Evolutionary conservation across 257 asterid species (phyloP), one percentile per base, ranked within the genome.

Genomic region (Buddleja alternifolia): DNA sequence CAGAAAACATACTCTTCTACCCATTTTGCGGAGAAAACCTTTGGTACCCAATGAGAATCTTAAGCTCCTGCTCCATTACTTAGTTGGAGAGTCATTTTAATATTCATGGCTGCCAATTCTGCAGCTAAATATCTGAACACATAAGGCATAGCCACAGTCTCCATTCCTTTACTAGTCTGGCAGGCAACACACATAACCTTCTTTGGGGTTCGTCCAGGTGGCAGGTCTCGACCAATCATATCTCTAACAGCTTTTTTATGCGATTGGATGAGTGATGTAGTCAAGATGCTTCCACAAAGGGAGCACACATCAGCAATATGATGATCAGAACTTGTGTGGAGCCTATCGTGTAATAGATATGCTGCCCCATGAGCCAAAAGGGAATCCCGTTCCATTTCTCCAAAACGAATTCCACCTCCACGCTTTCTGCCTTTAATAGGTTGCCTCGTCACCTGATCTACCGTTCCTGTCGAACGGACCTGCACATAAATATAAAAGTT

Each of bases 321-420:
- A 76, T 91, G 77, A 59, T 94, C 99, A 2, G 99, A 94, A 61
- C 99, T 87, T 8, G 76, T 86, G 73, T 94, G 99, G 67, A 94
- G 96, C 81, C 99, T 86, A 51, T 94, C 99, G 8, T 94, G 99
- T 59, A 94, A 71, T 41, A 94, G 79, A 73, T 94, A 94, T 6
- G 99, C 95, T 5, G 99, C 96, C 46, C 99, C 99, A 57, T 94
- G 99, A 4, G 99, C 99, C 39, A 94, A 79, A 60, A 94, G 96
- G 19, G 99, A 89, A 36, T 94, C 99, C 11, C 99, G 90, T 76
- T 94, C 99, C 99, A 94, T 94, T 78, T 94, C 99, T 44, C 99
- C 99, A 71, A 94, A 94, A 19, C 99, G 94, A 54, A 94, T 80
- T 29, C 99, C 99, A 34, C 99, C 99, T 34, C 99, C 99, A 0